Evolutionary conservation across 495 filamentous ascomycete species (phyloP).

Genomic region (Cryomyces antarcticus): DNA sequence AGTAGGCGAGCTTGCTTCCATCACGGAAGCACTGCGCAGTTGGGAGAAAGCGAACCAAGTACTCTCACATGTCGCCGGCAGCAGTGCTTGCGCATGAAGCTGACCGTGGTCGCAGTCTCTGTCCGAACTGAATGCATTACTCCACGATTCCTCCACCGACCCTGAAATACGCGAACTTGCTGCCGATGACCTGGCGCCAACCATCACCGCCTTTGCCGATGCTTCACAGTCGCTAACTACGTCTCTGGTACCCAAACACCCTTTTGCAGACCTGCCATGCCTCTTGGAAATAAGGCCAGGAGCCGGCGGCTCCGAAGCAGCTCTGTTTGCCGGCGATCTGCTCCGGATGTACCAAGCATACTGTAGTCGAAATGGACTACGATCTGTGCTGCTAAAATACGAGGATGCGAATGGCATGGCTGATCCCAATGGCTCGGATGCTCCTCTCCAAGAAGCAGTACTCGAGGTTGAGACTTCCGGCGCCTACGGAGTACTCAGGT

Average conservation of each 20-base stretch:
- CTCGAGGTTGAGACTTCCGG: constrained; percentile 62
- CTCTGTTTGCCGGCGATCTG: constrained; percentile 69
- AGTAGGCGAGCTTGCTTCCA: too few species aligned
- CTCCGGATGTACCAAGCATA: constrained; percentile 76
- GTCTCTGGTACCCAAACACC: constrained; percentile 67
- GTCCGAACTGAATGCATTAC: constrained; percentile 33
- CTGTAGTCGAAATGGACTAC: constrained; percentile 43
- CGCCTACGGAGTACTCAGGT: constrained; percentile 59
- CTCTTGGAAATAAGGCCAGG: constrained; percentile 83
- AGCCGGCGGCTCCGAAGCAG: constrained; percentile 81
- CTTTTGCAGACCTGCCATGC: constrained; percentile 83
- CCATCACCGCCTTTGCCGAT: constrained; percentile 32
- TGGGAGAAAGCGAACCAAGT: constrained; percentile 40
- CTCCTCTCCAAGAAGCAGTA: constrained; percentile 60
- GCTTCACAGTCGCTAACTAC: constrained; percentile 46
- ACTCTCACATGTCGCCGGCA: background rate
- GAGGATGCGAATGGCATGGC: constrained; percentile 27
- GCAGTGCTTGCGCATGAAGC: too few species aligned
- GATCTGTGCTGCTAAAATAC: constrained; percentile 33
- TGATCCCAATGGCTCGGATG: constrained; percentile 24
- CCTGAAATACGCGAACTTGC: constrained; percentile 48
- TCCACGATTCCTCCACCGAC: constrained; percentile 39
- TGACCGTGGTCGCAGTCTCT: constrained; percentile 23
- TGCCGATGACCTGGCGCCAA: constrained; percentile 49
- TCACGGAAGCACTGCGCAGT: constrained; percentile 47